A percentile compares a stretch with the other conserved stretches of the same genome.
phyloP scores from a whole-genome alignment of 164 flowering plant species.

The Sedum album region DNA sequence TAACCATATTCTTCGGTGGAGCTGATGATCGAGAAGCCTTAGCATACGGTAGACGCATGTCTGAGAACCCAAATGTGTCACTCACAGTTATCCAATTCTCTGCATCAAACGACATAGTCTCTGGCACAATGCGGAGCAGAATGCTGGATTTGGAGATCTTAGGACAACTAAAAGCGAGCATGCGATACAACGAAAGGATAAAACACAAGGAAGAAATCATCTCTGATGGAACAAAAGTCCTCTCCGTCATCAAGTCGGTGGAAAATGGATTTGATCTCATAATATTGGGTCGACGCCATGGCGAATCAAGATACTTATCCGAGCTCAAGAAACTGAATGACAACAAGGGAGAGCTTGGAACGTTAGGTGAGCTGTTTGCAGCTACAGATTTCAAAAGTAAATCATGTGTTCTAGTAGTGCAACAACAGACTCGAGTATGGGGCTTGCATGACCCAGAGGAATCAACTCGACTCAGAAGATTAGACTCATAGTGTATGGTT shows the following conservation, averaged over 20 bases:
- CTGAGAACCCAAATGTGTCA: constrained; percentile 16
- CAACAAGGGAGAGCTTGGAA: constrained; percentile 16
- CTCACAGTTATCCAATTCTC: constrained; percentile 23
- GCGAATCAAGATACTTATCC: constrained; percentile 14
- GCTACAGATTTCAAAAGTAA: not conserved
- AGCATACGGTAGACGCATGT: constrained; percentile 31
- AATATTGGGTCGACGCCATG: constrained; percentile 27
- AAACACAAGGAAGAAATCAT: constrained; percentile 23
- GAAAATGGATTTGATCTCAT: constrained; percentile 18
- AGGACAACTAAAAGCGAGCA: constrained; percentile 11
- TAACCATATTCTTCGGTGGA: constrained; percentile 42
- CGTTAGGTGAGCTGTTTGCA: too few relatives aligned
- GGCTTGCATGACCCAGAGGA: constrained; percentile 23
- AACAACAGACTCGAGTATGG: constrained; percentile 16
- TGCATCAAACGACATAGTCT: constrained; percentile 12
- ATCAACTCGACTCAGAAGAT: constrained; percentile 19
- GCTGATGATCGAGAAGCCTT: constrained; percentile 57
- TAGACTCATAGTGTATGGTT: not conserved
- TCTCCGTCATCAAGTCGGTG: constrained; percentile 14
- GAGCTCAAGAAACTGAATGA: constrained; percentile 21
- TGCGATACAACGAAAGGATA: constrained; percentile 9
- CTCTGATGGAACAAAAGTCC: constrained; percentile 11
- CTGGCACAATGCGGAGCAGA: constrained; percentile 18
- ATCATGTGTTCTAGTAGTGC: not conserved
- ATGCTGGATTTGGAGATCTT: constrained; percentile 20